Evolutionary conservation across 768 basidiomycete species (phyloP), one percentile per base, ranked within the genome.

Genomic region (Jaapia argillacea): DNA sequence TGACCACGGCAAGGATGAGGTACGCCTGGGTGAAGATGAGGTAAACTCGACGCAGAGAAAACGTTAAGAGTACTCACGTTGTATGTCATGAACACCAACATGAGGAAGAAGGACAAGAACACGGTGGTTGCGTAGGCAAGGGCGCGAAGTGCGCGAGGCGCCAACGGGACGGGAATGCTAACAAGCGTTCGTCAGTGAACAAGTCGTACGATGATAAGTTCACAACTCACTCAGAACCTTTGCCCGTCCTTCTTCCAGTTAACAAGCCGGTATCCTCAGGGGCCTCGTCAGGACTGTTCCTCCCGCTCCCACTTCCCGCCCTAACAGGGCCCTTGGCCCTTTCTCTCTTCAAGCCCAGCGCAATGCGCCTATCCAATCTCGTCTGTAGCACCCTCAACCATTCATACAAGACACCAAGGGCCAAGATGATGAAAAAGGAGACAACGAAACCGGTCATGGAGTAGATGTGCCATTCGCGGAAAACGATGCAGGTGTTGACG

Each of bases 81-180:
- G 65, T 93, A 96, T 4, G 91, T 94, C 91, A 96, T 94, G 63
- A 90, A 92, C 31, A 94, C 80, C 45, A 96, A 68, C 91, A 96
- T 96, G 57, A 90, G 75, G 74, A 89, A 88, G 70, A 85, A 86
- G 26, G 86, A 86, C 46, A 90, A 60, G 59, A 82, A 81, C 18
- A 90, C 77, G 2, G 77, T 77, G 3, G 69, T 61, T n/a, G 81
- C 88, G 53, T 93, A 94, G 27, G 89, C 57, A 1, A 58, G 51
- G 4, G 88, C 83, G 21, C 87, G 72, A 36, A 80, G 52, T n/a
- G 69, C 47, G 20, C 82, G 77, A 31, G 69, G 62, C 5, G 63
- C 42, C 20, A 63, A 45, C 1, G 81, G 79, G 1, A 83, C 70
- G 6, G 65, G 65, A 6, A 64, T 66, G 16, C 81, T 82, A 48